Evolutionary conservation across 2,329 filamentous ascomycete genomes (phyloP), one percentile per base, ranked within the genome.

Genomic region (Fonsecaea pugnacius): DNA sequence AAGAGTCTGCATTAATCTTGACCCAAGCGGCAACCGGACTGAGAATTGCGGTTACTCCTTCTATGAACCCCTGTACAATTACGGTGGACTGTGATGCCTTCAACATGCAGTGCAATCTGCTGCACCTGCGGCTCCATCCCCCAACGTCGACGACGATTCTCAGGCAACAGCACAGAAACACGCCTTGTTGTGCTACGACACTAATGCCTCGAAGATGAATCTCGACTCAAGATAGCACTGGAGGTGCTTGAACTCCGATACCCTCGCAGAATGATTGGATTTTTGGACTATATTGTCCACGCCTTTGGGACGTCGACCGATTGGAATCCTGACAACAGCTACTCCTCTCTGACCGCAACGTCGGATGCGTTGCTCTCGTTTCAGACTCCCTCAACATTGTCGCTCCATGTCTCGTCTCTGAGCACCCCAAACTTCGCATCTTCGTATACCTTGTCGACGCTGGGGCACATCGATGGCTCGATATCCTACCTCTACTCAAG

Each of bases 401-500:
- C 91, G 65, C 82, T 99, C 59, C 91, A 92, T 63, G 86, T 98
- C 63, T 96, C 94, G 7, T 96, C 95, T 7, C 88, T 99, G 33
- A 91, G 93, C 7, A 93, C 93, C 18, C 89, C 92, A 8, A 92
- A 96, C 76, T 97, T 98, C 73, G 94, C 93, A 27, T 96, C 93
- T 16, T 94, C 92, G 40, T 99, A 99, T 78, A 90, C 91, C 48
- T 86, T 99, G 51, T 92, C 92, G 66, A 96, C 89, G 48, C 85
- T 96, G 16, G 95, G 94, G 65, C 84, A 96, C 38, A 93, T 99
- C 58, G 94, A 98, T 79, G 95, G 95, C 75, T 96, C 92, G n/a
- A 86, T 99, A 63, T 96, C 93, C 14, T 99, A 98, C 78, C 86
- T 99, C 60, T 98, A 96, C 81, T 96, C 92, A 55, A 96, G 92